These are phyloP conservation scores for Castanopsis chinensis DNA, from an alignment of 306 rosid species.

Conservation along the genomic window DNA sequence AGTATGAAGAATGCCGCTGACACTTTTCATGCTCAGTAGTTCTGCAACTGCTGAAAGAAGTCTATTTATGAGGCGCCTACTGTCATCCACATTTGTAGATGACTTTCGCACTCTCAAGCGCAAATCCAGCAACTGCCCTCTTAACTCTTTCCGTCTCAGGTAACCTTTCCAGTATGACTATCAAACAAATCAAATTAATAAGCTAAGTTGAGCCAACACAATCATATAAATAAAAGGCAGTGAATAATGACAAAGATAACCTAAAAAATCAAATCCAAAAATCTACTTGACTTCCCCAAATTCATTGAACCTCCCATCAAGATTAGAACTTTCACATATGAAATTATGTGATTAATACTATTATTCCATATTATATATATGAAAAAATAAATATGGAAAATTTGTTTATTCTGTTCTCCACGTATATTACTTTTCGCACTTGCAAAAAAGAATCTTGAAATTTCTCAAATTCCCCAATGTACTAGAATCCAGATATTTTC, in stretches of 20 bases:
- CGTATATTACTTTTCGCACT: neutral
- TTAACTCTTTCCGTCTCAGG: constrained; percentile 58
- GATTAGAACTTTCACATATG: neutral
- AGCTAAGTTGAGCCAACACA: neutral
- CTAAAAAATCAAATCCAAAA: neutral
- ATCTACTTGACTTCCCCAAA: neutral
- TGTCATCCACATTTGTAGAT: constrained; percentile 76
- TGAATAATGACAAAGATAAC: neutral
- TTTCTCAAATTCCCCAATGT: neutral
- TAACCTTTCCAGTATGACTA: constrained; percentile 90
- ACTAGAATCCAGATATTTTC: neutral
- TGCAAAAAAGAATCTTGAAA: neutral
- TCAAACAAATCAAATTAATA: neutral
- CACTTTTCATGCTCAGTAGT: constrained; percentile 51
- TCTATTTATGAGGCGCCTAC: constrained; percentile 78
- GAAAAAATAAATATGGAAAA: neutral
- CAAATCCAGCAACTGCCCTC: constrained; percentile 58
- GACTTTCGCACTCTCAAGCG: constrained; percentile 65
- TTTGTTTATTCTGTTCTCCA: neutral
- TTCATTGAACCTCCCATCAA: neutral
- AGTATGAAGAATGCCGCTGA: constrained; percentile 66
- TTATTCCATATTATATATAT: neutral
- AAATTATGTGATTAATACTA: neutral
- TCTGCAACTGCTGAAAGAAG: constrained; percentile 58
- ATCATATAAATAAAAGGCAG: neutral